Base-by-base conservation (phyloP, 495 filamentous ascomycete species). In the Hypoxylon cercidicola region DNA sequence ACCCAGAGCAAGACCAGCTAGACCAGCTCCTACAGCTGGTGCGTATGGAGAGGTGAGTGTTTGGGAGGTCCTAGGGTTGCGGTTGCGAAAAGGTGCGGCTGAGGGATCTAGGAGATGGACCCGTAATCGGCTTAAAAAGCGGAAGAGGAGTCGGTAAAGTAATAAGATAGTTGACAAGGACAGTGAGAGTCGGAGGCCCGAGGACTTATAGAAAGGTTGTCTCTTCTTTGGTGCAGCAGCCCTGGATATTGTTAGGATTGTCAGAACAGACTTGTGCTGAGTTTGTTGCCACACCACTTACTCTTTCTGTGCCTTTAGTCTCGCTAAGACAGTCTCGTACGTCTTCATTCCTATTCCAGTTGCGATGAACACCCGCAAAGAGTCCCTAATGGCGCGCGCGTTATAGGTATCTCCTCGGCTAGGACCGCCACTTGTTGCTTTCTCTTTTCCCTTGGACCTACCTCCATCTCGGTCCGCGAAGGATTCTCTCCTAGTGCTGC, bases 91-190 rank as follows among this genome's bases (percentile, higher is more conserved):
- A 0, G 89, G 87, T 11, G 77, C 74, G 0, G 93, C 92, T 54
- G 89, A 82, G 10, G 90, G 85, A 5, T 89, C 85, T 52, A 94
- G 86, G 21, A 99, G 81, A 54, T 91, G 90, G 2, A 82, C 82
- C 34, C 95, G 89, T 32, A 99, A 79, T 34, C 90, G 87, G 25
- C 85, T 84, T 63, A 98, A 89, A 78, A 99, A 99, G 56, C 93
- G 91, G 77, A 92, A 91, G 10, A 99, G 86, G 28, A 97, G 81
- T 39, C 95, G 87, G 68, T 99, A 93, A 62, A 96, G 81, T 35
- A 98, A 82, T 28, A 99, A 82, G 46, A 97, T 88, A 10, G 89
- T 85, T 45, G 93, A 93, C 28, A 97, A 80, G 1, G 91, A 92
- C 21, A 93, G 76, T 13, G 92, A 92, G 12, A 96, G 82, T 47